Conservation (phyloP, 2,329 filamentous ascomycete species). For the Alternaria rosae region DNA sequence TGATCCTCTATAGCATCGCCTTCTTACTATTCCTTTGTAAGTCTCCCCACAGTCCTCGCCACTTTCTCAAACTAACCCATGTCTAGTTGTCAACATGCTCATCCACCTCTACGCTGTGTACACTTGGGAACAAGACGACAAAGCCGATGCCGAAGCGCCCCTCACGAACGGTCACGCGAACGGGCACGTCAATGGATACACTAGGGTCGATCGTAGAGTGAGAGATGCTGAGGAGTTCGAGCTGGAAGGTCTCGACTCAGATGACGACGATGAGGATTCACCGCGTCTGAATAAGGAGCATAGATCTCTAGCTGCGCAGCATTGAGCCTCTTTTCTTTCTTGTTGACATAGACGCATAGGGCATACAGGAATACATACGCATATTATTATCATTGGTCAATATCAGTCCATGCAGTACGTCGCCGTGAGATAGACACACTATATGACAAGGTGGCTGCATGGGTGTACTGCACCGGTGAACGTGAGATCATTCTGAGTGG, state of each 20-base stretch:
- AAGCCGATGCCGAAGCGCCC: constrained; percentile 46
- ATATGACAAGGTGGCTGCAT: not conserved
- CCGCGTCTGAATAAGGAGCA: constrained; percentile 35
- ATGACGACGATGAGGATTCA: constrained; percentile 71
- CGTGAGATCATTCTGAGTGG: not conserved
- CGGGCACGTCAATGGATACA: constrained; percentile 48
- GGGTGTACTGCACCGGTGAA: not conserved
- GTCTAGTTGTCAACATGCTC: constrained; percentile 78
- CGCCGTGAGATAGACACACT: not conserved
- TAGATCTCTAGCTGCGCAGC: constrained; percentile 20
- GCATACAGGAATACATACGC: not conserved
- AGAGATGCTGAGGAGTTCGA: constrained; percentile 92
- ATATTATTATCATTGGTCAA: not conserved
- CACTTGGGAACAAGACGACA: constrained; percentile 54
- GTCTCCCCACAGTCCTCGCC: constrained; percentile 20
- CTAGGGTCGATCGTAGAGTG: constrained; percentile 65
- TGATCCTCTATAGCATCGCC: constrained; percentile 89
- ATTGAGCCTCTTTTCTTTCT: constrained; percentile 12
- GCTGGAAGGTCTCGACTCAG: constrained; percentile 86
- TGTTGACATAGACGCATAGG: not conserved
- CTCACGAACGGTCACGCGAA: constrained; percentile 38
- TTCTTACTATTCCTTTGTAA: constrained; percentile 88
- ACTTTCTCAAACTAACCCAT: constrained; percentile 17
- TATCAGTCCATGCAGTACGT: not conserved
- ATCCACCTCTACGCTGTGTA: constrained; percentile 81